Evolutionary conservation across 2,329 filamentous ascomycete species (phyloP), one percentile per base, ranked within the genome.

Genomic region (Bipolaris victoriae): DNA sequence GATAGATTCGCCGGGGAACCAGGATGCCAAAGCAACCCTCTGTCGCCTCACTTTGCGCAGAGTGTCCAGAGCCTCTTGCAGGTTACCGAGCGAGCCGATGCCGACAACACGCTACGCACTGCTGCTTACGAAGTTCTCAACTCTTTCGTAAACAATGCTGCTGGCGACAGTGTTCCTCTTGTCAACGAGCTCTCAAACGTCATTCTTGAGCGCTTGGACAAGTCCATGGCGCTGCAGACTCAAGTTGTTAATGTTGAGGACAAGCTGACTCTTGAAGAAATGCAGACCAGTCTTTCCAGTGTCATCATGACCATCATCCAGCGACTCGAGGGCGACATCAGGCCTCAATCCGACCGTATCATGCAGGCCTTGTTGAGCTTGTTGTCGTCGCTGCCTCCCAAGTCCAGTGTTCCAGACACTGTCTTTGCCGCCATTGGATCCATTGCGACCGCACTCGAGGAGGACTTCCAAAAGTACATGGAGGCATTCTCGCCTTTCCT

Each of bases 231-330:
- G 33, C 88, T 99, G 79, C 92, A 97, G 77, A 84, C 86, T 68
- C 95, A 99, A 80, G 92, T 98, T 57, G 93, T 98, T 67, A 97
- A 93, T 73, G 91, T 97, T 26, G 95, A 99, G 78, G 95, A 99
- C 79, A 94, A 89, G 78, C 92, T 98, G 65, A 96, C 91, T 5
- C 84, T 99, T 3, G 93, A 98, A 76, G 95, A 99, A 79, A 96
- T 99, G 86, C 95, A 98, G 81, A 97, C 93, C 49, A 97, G 93
- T 77, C 84, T 99, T 71, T 90, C 89, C 76, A 96, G 91, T 52
- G 95, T 98, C 39, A 83, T 98, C 48, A 88, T 97, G 79, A 89
- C 92, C 47, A 97, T 98, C 73, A 89, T 98, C 60, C 89, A 92
- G 77, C 89, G 95, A 56, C 84, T 99, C 24, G 95, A 98, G 78